Evolutionary conservation across 2,329 filamentous ascomycete species (phyloP).

Genomic region (Nigrograna mackinnonii): DNA sequence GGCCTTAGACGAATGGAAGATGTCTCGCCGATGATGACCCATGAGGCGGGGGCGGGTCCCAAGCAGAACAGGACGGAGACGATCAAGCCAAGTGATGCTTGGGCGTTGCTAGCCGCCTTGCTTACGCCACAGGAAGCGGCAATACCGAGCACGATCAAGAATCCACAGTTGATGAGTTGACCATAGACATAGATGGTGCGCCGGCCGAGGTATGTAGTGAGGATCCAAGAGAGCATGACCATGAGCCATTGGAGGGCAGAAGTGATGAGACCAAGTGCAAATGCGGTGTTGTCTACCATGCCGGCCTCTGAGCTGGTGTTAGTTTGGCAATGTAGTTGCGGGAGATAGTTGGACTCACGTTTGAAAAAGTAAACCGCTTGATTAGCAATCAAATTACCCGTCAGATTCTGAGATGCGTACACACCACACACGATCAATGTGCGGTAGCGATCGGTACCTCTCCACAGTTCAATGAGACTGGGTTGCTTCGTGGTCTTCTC

Average conservation of each 20-base stretch:
- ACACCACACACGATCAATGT: slow-evolving; percentile 61
- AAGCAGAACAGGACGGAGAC: slow-evolving; percentile 68
- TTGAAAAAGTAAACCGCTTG: slow-evolving; percentile 66
- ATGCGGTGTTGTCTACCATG: slow-evolving; percentile 57
- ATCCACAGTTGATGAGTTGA: slow-evolving; percentile 54
- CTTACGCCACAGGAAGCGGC: slow-evolving; percentile 55
- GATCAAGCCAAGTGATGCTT: slow-evolving; percentile 66
- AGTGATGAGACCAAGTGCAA: slow-evolving; percentile 66
- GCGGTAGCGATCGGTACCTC: slow-evolving; percentile 58
- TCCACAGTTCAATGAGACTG: slow-evolving; percentile 56
- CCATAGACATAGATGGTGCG: slow-evolving; percentile 69
- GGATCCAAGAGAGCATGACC: slow-evolving; percentile 69
- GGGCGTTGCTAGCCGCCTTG: slow-evolving; percentile 53
- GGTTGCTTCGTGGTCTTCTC: slow-evolving; percentile 55
- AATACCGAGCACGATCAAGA: slow-evolving; percentile 63
- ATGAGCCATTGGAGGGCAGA: slow-evolving; percentile 65
- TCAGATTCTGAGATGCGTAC: slow-evolving; percentile 64
- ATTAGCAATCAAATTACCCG: slow-evolving; percentile 66
- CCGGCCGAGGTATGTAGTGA: slow-evolving; percentile 66
- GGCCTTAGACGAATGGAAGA: slow-evolving; percentile 67
- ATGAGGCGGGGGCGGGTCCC: slow-evolving; percentile 66
- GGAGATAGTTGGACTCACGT: slow-evolving; percentile 41
- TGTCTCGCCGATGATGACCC: slow-evolving; percentile 70
- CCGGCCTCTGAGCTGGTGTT: slow-evolving; percentile 60
- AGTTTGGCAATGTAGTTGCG: slow-evolving; percentile 22